Base-by-base conservation (phyloP, 2,329 filamentous ascomycete species). In the Aurifilum marmelostoma region DNA sequence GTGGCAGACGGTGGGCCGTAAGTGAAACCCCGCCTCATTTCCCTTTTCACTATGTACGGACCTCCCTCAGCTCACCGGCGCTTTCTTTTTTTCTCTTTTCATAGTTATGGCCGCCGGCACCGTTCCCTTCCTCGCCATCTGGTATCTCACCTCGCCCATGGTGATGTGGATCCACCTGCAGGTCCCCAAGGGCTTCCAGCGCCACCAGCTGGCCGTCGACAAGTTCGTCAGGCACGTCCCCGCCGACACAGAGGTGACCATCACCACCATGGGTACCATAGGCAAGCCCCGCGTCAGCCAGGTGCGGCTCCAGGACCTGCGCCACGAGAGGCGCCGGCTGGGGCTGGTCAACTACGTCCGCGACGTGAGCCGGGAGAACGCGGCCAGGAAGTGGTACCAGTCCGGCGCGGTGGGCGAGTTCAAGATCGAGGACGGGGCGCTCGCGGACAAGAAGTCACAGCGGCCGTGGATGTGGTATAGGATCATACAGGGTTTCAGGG, bases 131-230 rank as follows among this genome's bases (percentile, higher is more conserved):
- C 68, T 88, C 47, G 87, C 89, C 74, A 83, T 93, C 29, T 82
- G 85, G 47, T 91, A 89, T 77, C 85, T 86, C 61, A 88, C 90
- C 1, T 83, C 87, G 0, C 91, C 92, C 3, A 92, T 91, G 75
- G 91, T 95, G 9, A 88, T 89, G 54, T 89, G 89, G 75, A 84
- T 96, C 70, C 88, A 92, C 77, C 80, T 96, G 63, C 85, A 87
- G 29, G 83, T 94, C 1, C 93, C 93, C 0, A 77, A 82, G 0
- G 86, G 85, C 73, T 91, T 91, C 21, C 87, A 91, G 59, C 79
- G 83, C 52, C 91, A 89, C 0, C 85, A 85, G 43, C 80, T 85
- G 37, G 79, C 84, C 63, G 80, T 91, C 29, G 79, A 84, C 69
- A 83, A 84, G 67, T 90, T 86, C 75, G 79, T 86, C 41, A 78